Evolutionary conservation across 352 stramenopile species (phyloP), one percentile per base, ranked within the genome.

Genomic region (Phytophthora sansomeana): DNA sequence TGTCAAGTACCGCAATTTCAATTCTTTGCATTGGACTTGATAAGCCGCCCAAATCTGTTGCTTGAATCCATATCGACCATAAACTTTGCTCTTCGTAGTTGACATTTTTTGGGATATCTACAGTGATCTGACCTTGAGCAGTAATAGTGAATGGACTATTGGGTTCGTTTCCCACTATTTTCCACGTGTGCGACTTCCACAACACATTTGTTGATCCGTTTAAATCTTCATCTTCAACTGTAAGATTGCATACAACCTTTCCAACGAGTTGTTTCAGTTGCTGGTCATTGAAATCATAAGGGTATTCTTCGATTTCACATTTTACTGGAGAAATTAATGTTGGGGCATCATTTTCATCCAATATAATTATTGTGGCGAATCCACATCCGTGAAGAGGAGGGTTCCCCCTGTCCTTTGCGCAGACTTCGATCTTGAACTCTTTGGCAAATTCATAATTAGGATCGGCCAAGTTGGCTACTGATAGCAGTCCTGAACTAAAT

Each of bases 181-280:
- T 7, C 67, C 67, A 75, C 5, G n/a, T 41, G 19, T 75, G 61
- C 26, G n/a, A 62, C 6, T 42, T 63, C 67, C 67, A 75, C 5
- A 43, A 61, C 13, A 10, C 5, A 60, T 74, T 69, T 1, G 8
- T 13, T 5, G 39, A 28, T 33, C 30, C 39, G 43, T 33, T 58
- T 44, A 4, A 14, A 24, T 75, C 67, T 60, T 71, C 55, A 8
- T 75, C 67, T 7, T 50, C 13, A 33, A 72, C 46, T 0, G 61
- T 54, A 33, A 75, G 67, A 5, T 43, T 64, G 29, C 67, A 75
- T 1, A 72, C 56, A 36, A 47, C 26, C 0, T 13, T 21, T 11
- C 61, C 67, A 56, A 63, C 36, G 10, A 67, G 21, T 33, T 49
- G 28, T 17, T 29, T 17, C 3, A 67, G 10, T 54, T 75, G 61